Conservation (phyloP, 176 grass and related monocot genomes). For the Microstegium vimineum region DNA sequence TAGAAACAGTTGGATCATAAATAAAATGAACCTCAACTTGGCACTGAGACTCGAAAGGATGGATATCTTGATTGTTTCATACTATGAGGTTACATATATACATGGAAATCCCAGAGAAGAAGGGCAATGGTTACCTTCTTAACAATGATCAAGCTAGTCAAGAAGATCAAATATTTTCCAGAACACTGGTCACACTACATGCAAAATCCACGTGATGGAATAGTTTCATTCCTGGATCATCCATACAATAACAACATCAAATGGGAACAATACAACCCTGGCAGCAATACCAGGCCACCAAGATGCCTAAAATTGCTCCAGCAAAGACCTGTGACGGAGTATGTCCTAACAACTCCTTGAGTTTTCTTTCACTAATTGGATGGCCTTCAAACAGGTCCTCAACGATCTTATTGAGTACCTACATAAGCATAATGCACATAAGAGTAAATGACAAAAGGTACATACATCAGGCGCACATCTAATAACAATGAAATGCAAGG, state of each 20-base stretch:
- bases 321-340: conserved; percentile 95
- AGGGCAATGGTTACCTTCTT: neutral
- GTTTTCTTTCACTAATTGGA: conserved; percentile 91
- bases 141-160: neutral
- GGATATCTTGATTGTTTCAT: neutral
- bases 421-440: neutral
- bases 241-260: conserved; percentile 25
- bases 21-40: neutral
- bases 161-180: neutral
- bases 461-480: neutral
- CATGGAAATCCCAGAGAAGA: neutral
- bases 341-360: conserved; percentile 89
- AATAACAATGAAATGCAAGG: neutral
- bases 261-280: conserved; percentile 65
- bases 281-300: conserved; percentile 84
- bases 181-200: conserved; percentile 5
- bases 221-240: conserved; percentile 18
- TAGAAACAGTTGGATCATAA: neutral
- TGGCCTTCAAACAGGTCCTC: conserved; percentile 97
- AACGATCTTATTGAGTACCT: conserved; percentile 98
- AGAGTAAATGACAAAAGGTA: neutral
- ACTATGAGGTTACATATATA: conserved; percentile 34
- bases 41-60: neutral
- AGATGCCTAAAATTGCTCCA: conserved; percentile 69
- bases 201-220: neutral